A percentile compares a stretch with the other conserved stretches of the same genome.
Evolutionary conservation across 345 rosid genomes (phyloP).

Genomic region (Pseudoturritis turrita): DNA sequence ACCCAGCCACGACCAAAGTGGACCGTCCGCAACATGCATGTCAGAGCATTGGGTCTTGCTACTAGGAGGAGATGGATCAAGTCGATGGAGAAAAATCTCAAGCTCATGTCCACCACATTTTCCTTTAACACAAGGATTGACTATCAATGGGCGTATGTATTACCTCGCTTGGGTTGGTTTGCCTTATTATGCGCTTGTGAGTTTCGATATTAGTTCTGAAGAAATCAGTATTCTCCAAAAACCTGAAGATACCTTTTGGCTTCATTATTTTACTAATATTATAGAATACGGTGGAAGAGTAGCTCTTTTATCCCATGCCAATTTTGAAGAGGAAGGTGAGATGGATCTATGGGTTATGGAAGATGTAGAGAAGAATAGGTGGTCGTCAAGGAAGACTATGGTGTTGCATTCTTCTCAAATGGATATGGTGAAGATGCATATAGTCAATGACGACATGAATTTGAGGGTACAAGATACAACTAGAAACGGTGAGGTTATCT

Average conservation of each 20-base stretch:
- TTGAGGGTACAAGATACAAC: background rate
- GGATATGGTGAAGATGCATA: background rate
- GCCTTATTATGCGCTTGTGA: background rate
- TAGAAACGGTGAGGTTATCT: background rate
- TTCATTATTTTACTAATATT: background rate
- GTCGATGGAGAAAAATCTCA: constrained; percentile 1
- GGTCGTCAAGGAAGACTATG: background rate
- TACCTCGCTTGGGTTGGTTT: background rate
- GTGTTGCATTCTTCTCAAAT: constrained; percentile 4
- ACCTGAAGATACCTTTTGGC: background rate
- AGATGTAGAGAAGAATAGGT: background rate
- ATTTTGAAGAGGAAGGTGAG: background rate
- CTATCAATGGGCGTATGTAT: background rate
- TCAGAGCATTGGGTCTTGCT: constrained; percentile 12
- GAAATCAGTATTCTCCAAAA: background rate
- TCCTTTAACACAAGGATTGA: background rate
- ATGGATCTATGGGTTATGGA: background rate
- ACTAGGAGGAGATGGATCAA: background rate
- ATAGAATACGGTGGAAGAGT: background rate
- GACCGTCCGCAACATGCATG: background rate
- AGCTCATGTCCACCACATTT: background rate
- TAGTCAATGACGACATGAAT: background rate
- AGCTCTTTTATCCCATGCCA: background rate
- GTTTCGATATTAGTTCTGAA: background rate
- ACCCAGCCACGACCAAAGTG: background rate